Evolutionary conservation across 345 rosid genomes (phyloP).

Genomic region (Euclidium syriacum): DNA sequence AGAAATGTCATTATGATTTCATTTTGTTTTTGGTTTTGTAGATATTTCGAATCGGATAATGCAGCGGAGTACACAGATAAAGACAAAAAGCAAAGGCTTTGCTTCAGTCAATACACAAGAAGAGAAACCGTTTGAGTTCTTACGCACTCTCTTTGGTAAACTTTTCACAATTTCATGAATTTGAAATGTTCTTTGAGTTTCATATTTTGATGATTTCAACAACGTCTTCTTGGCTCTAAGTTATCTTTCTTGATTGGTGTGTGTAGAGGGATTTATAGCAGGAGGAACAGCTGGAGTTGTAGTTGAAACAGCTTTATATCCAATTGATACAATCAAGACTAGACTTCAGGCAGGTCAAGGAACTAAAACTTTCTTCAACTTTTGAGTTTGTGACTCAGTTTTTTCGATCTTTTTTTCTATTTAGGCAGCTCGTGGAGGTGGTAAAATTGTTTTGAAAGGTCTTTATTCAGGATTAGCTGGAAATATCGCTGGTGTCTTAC

Average conservation of each 20-base stretch:
- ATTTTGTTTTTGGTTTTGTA: conserved; percentile 26
- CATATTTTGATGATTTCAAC: background rate
- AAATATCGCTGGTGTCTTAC: conserved; percentile 89
- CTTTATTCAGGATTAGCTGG: conserved; percentile 96
- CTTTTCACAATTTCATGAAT: background rate
- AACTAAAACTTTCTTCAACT: too few relatives aligned
- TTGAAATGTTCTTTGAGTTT: background rate
- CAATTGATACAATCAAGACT: conserved; percentile 91
- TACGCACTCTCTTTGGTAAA: conserved; percentile 68
- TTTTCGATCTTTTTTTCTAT: background rate
- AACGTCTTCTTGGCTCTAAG: background rate
- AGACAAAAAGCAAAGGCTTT: conserved; percentile 42
- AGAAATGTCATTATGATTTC: background rate
- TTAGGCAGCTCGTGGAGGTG: conserved; percentile 88
- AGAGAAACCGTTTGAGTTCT: conserved; percentile 67
- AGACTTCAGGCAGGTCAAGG: conserved; percentile 76
- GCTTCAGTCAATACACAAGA: conserved; percentile 53
- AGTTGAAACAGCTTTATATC: conserved; percentile 90
- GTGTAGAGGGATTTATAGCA: conserved; percentile 86
- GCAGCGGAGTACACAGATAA: conserved; percentile 42
- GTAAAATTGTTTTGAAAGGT: conserved; percentile 70
- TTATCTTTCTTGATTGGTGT: background rate
- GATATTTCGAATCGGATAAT: conserved; percentile 35
- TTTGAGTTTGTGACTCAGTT: too few relatives aligned
- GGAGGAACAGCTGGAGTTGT: conserved; percentile 98